Percentiles rank a stretch among this genome's conserved stretches.
Conservation (phyloP, 371 early-diverging fungal species). For the Apophysomyces sp. region DNA sequence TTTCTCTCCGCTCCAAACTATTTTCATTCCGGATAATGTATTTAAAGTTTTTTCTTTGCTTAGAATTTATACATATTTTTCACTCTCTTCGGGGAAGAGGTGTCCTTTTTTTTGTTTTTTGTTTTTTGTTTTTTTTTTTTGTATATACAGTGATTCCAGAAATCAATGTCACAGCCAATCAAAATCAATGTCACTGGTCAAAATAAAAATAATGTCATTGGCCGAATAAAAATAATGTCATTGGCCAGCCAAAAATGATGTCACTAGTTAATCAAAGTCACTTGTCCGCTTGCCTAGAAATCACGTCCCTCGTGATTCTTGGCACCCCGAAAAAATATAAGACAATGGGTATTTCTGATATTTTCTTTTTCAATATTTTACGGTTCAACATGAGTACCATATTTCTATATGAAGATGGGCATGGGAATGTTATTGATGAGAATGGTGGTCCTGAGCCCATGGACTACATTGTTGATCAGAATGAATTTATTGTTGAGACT, state of each 20-base stretch:
- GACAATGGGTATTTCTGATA: not conserved
- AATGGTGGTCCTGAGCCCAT: slow-evolving; percentile 20
- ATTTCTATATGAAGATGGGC: slow-evolving; percentile 22
- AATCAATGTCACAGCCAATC: too few relatives aligned
- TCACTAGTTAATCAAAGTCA: too few relatives aligned
- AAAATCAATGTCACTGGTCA: too few relatives aligned
- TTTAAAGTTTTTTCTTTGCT: not conserved
- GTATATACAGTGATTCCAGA: too few relatives aligned
- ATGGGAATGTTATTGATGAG: slow-evolving; percentile 16
- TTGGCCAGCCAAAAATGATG: too few relatives aligned
- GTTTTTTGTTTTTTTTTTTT: too few relatives aligned
- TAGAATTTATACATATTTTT: not conserved
- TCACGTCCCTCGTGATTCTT: slow-evolving; percentile 1
- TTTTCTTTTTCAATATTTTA: not conserved
- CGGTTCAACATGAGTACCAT: slow-evolving; percentile 6
- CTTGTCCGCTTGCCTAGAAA: not conserved
- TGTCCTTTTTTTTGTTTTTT: too few relatives aligned
- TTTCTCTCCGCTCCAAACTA: too few relatives aligned
- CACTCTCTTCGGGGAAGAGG: too few relatives aligned
- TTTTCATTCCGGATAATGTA: not conserved
- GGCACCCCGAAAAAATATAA: slow-evolving; percentile 1
- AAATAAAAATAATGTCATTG: not conserved
- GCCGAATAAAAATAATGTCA: not conserved
- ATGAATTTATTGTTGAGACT: too few relatives aligned
- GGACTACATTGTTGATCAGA: too few relatives aligned